Conservation (phyloP, 2,329 filamentous ascomycete species). For the Orbilia brochopaga region DNA sequence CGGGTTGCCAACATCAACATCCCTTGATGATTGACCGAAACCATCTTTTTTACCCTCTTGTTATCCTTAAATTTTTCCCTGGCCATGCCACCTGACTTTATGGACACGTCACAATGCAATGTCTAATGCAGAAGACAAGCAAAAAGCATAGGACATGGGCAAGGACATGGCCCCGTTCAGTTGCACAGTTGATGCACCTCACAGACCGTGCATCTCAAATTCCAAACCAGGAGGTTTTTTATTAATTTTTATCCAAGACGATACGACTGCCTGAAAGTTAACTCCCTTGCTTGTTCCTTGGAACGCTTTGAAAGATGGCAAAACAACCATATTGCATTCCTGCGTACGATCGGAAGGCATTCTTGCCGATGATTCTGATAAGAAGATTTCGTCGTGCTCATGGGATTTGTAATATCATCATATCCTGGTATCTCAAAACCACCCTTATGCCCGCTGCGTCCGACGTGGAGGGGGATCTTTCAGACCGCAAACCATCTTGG, state of each 20-base stretch:
- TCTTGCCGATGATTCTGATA: neutral
- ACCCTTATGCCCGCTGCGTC: neutral
- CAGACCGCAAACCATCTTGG: neutral
- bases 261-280: neutral
- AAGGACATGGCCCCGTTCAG: neutral
- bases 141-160: neutral
- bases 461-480: neutral
- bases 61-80: slow-evolving; percentile 19
- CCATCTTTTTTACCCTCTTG: slow-evolving; percentile 6
- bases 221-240: neutral
- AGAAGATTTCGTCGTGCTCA: neutral
- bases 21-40: neutral
- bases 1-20: slow-evolving; percentile 23
- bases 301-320: neutral
- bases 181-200: neutral
- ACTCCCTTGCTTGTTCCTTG: neutral
- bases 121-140: slow-evolving; percentile 17
- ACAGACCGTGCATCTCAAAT: neutral
- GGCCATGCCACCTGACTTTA: slow-evolving; percentile 41
- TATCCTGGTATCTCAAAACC: neutral
- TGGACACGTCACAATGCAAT: slow-evolving; percentile 48
- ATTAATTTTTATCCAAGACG: neutral
- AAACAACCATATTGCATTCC: neutral
- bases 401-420: neutral
- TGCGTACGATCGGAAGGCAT: neutral